These are phyloP conservation scores for Pilobolus umbonatus DNA, from an alignment of 192 early-diverging fungal genomes.

Conservation along the genomic window DNA sequence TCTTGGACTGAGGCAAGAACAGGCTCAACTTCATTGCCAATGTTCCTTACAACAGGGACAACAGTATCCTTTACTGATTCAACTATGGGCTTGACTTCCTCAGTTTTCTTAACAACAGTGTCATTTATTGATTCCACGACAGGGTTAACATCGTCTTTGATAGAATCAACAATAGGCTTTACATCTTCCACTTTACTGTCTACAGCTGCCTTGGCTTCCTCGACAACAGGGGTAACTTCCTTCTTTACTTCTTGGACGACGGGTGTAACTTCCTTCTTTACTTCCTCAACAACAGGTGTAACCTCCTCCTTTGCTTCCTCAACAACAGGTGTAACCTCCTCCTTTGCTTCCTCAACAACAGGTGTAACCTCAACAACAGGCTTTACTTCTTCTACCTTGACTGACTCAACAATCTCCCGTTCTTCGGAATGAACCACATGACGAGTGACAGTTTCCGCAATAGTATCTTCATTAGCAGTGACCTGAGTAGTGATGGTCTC, in stretches of 20 bases:
- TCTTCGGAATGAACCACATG: no score
- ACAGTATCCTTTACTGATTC: conserved; percentile 5
- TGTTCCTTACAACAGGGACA: background rate
- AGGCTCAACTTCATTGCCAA: background rate
- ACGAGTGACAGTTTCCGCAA: no score
- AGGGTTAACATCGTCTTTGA: background rate
- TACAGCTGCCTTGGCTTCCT: background rate
- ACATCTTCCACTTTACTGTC: background rate
- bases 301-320: background rate
- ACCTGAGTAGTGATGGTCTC: no score
- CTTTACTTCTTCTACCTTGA: background rate
- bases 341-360: conserved; percentile 2
- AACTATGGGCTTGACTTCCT: background rate
- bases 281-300: background rate
- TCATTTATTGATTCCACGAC: background rate
- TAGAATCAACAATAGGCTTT: background rate
- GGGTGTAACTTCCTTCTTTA: background rate
- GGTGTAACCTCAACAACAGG: background rate
- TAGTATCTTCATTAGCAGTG: no score
- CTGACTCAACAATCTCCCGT: no score
- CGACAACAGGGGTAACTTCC: background rate
- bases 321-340: background rate
- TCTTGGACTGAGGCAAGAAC: background rate
- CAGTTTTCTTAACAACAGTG: background rate
- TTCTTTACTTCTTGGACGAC: background rate